phyloP scores from a whole-genome alignment of 1,284 basidiomycete species.

The Earliella scabrosa region DNA sequence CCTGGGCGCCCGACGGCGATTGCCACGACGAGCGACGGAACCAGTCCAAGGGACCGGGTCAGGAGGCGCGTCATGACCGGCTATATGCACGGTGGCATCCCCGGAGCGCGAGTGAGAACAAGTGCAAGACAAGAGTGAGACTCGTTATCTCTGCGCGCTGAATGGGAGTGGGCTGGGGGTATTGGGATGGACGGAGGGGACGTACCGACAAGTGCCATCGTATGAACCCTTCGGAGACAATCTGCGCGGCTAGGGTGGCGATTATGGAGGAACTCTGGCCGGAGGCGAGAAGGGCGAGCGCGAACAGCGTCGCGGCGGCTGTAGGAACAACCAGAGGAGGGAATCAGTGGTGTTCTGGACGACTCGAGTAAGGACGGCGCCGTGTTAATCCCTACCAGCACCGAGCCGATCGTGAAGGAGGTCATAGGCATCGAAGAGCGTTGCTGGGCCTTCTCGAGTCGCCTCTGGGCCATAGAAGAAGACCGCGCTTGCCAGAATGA shows the following conservation, averaged over 20 bases:
- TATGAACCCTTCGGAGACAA: constrained; percentile 93
- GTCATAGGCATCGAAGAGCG: constrained; percentile 82
- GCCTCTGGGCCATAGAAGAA: constrained; percentile 66
- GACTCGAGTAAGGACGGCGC: no score
- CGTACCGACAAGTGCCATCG: constrained; percentile 85
- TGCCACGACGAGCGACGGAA: constrained; percentile 85
- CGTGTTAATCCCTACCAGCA: constrained; percentile 48
- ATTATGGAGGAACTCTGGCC: constrained; percentile 94
- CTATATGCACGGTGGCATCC: no score
- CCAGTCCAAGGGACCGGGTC: constrained; percentile 83
- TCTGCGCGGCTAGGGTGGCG: constrained; percentile 90
- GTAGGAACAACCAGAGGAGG: background rate
- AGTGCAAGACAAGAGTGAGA: no score
- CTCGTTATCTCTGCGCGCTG: no score
- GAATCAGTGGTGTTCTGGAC: background rate
- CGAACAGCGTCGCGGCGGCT: constrained; percentile 85
- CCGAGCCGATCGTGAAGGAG: constrained; percentile 73
- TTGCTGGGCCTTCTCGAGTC: constrained; percentile 50
- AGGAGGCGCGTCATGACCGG: constrained; percentile 80
- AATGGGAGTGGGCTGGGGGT: no score
- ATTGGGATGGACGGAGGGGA: no score
- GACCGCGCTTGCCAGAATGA: constrained; percentile 70
- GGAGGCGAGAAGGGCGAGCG: constrained; percentile 80
- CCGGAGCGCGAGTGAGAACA: no score
- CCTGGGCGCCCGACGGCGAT: constrained; percentile 75